Base-by-base conservation (phyloP, 148 eudicot genomes). In the Gaultheria prostrata region DNA sequence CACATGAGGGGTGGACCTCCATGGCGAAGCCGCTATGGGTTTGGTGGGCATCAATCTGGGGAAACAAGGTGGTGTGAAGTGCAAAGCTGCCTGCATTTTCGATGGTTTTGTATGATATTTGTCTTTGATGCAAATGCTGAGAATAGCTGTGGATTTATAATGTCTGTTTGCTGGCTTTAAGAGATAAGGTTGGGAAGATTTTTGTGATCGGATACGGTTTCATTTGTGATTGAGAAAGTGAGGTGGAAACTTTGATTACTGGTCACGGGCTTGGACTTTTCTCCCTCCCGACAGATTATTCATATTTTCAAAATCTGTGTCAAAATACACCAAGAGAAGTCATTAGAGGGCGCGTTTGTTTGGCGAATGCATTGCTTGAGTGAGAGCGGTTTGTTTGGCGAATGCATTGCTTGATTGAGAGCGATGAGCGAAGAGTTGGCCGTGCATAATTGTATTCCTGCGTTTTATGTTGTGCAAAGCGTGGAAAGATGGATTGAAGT, bases 81-180 rank as follows among this genome's bases (percentile, higher is more conserved):
- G 82, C 51, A 85, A 26, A 86, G 87, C 87, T 67, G 87, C 87
- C 88, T 89, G 90, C 95, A 91, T 91, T 85, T 63, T 92, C 89
- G 35, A 48, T 8, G 56, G 56, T 7, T 76, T 46, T 12, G n/a
- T 73, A 1, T 20, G 13, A 39, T 20, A 10, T 73, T n/a, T 45
- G 28, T 73, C 50, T 20, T 73, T 20, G 51, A 73, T 6, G 5
- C 51, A 43, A 73, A 43, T 43, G 50, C 12, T 43, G 8, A 43
- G 28, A 30, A 39, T 8, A 9, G 11, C n/a, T 73, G 7, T 1
- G 50, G 13, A 43, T 21, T 73, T 39, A 20, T 20, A 20, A 8
- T 26, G 28, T 21, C 43, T 6, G 77, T 15, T 71, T 33, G 46
- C n/a, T 71, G 77, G 20, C 50, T 39, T 39, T 73, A 73, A 73